Conservation (phyloP, 2,329 filamentous ascomycete genomes). For the Cladosporium sp. region DNA sequence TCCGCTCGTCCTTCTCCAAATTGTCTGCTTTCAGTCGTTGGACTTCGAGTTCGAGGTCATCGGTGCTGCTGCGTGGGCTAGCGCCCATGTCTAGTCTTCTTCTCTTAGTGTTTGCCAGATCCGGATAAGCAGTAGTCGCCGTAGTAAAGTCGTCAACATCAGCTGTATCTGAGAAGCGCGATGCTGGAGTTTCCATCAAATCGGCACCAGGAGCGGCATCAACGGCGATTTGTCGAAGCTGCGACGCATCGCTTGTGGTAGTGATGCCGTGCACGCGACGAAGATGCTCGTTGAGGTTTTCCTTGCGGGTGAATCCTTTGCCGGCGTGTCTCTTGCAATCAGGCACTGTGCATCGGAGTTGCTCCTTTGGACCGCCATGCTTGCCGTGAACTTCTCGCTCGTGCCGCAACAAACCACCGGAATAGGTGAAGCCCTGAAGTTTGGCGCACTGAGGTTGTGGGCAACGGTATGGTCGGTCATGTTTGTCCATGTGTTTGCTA, state of each 20-base stretch:
- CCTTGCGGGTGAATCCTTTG: conserved; percentile 87
- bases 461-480: conserved; percentile 91
- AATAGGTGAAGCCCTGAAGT: conserved; percentile 91
- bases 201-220: conserved; percentile 21
- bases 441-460: conserved; percentile 82
- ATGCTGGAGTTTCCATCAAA: conserved; percentile 10
- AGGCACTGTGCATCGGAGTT: conserved; percentile 78
- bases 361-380: conserved; percentile 84
- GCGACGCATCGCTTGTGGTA: conserved; percentile 15
- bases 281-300: conserved; percentile 92
- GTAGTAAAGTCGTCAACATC: conserved; percentile 18
- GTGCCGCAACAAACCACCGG: conserved; percentile 83
- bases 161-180: conserved; percentile 11
- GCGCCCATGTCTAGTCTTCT: conserved; percentile 21
- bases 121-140: conserved; percentile 17
- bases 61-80: conserved; percentile 27
- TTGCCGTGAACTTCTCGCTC: conserved; percentile 92
- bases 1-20: conserved; percentile 44
- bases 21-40: conserved; percentile 46
- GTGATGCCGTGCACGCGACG: conserved; percentile 70
- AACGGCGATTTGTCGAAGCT: conserved; percentile 19
- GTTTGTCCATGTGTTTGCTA: conserved; percentile 98
- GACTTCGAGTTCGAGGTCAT: conserved; percentile 42
- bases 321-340: conserved; percentile 89
- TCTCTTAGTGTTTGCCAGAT: conserved; percentile 19